These are phyloP conservation scores for Porogramme epimiltina DNA, from an alignment of 1,284 basidiomycete species.

Conservation along the genomic window DNA sequence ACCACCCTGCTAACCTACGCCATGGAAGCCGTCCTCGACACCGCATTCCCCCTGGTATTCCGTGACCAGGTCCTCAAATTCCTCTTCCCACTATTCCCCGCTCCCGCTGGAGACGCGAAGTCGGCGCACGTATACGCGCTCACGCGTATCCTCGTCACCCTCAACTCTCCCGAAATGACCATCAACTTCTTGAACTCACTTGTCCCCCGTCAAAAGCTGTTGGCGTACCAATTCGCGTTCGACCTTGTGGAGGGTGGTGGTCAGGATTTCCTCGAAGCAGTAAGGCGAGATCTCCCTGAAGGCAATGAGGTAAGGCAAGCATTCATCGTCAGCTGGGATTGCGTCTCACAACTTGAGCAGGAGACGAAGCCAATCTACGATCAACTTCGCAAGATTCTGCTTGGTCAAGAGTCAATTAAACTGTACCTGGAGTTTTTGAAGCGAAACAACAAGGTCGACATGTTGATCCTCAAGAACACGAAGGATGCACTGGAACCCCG, in stretches of 20 bases:
- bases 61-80: slow-evolving; percentile 85
- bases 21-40: slow-evolving; percentile 87
- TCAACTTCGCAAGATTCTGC: slow-evolving; percentile 79
- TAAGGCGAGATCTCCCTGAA: slow-evolving; percentile 65
- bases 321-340: background rate
- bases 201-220: slow-evolving; percentile 68
- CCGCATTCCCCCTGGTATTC: slow-evolving; percentile 79
- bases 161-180: slow-evolving; percentile 77
- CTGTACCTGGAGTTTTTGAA: slow-evolving; percentile 93
- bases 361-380: slow-evolving; percentile 64
- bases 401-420: slow-evolving; percentile 88
- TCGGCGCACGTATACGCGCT: slow-evolving; percentile 76
- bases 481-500: slow-evolving; percentile 94
- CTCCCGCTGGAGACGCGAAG: slow-evolving; percentile 65
- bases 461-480: slow-evolving; percentile 88
- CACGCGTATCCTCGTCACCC: slow-evolving; percentile 86
- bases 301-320: slow-evolving; percentile 55
- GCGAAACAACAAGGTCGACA: slow-evolving; percentile 90
- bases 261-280: slow-evolving; percentile 85
- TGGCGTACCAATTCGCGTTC: slow-evolving; percentile 93
- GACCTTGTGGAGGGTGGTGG: slow-evolving; percentile 92
- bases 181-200: slow-evolving; percentile 72
- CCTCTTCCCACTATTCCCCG: slow-evolving; percentile 81
- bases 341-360: slow-evolving; percentile 36
- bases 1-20: slow-evolving; percentile 84